phyloP scores from a whole-genome alignment of 495 filamentous ascomycete species.

The Thermothielavioides terrestris region DNA sequence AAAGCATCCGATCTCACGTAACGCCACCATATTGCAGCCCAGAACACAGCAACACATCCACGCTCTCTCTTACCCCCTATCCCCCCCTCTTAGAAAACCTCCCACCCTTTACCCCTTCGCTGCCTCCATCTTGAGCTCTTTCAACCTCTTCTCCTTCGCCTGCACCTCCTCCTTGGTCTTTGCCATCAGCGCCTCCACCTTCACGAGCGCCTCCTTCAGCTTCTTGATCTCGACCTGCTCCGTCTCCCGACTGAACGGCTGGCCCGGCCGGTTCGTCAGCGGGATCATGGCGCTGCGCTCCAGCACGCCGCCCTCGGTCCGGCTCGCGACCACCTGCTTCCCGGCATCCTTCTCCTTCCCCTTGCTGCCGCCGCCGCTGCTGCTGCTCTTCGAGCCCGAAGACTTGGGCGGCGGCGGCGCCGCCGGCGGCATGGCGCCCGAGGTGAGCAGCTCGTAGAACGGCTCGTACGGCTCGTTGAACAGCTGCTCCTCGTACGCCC shows the following conservation, averaged over 20 bases:
- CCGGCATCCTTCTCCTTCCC: slow-evolving; percentile 8
- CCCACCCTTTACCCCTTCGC: slow-evolving; percentile 4
- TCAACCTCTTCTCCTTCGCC: slow-evolving; percentile 47
- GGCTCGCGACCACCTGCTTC: slow-evolving; percentile 7
- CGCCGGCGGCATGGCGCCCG: slow-evolving; percentile 41
- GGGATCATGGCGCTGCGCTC: slow-evolving; percentile 65
- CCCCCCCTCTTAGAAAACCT: not conserved
- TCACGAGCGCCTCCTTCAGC: slow-evolving; percentile 59
- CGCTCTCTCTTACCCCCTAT: not conserved
- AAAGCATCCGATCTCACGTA: too few species aligned
- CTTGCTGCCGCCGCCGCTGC: slow-evolving; percentile 14
- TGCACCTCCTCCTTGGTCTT: slow-evolving; percentile 57
- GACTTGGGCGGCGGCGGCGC: slow-evolving; percentile 6
- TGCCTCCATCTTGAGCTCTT: slow-evolving; percentile 33
- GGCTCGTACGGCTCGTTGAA: slow-evolving; percentile 94
- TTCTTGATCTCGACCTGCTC: slow-evolving; percentile 66
- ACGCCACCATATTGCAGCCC: too few species aligned
- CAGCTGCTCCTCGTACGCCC: slow-evolving; percentile 81
- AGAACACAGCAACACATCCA: not conserved
- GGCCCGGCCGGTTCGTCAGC: slow-evolving; percentile 48
- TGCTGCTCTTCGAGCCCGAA: not conserved
- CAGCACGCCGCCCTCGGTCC: slow-evolving; percentile 42
- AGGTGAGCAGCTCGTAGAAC: slow-evolving; percentile 75
- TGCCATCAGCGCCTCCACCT: slow-evolving; percentile 55
- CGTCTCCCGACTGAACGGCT: slow-evolving; percentile 66